phyloP scores from a whole-genome alignment of 345 rosid genomes.

The Turritis glabra region DNA sequence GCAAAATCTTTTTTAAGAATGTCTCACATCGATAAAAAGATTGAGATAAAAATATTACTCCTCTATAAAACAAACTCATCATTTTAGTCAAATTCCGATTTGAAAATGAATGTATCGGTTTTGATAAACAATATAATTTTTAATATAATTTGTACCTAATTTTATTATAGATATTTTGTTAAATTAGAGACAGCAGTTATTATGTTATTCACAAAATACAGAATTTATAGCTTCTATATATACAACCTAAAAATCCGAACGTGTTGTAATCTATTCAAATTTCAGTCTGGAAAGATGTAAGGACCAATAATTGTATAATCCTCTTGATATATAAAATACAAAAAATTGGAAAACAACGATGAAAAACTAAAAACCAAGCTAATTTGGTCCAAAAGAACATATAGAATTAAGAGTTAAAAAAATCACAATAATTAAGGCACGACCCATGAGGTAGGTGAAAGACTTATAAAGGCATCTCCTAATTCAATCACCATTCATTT shows the following conservation, averaged over 20 bases:
- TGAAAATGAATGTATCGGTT: no score
- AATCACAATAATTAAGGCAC: conserved; percentile 30
- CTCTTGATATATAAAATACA: not conserved
- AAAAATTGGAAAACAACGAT: not conserved
- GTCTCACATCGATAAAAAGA: no score
- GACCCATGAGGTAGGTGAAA: conserved; percentile 29
- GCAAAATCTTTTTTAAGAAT: no score
- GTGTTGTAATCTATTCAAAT: not conserved
- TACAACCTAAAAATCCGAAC: not conserved
- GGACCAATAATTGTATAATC: conserved; percentile 15
- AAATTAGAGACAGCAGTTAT: not conserved
- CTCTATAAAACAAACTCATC: no score
- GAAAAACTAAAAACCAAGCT: not conserved
- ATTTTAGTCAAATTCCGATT: no score
- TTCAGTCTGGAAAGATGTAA: conserved; percentile 28
- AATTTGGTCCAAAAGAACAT: conserved; percentile 9
- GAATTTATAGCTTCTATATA: not conserved
- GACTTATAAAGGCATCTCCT: conserved; percentile 57
- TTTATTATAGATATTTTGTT: not conserved
- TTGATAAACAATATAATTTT: no score
- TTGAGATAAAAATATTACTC: no score
- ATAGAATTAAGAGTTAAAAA: conserved; percentile 16
- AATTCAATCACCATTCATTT: conserved; percentile 16
- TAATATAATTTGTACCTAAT: no score
- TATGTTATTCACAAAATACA: not conserved